Conservation (phyloP, 208 protist species). For the Herpetomonas muscarum region DNA sequence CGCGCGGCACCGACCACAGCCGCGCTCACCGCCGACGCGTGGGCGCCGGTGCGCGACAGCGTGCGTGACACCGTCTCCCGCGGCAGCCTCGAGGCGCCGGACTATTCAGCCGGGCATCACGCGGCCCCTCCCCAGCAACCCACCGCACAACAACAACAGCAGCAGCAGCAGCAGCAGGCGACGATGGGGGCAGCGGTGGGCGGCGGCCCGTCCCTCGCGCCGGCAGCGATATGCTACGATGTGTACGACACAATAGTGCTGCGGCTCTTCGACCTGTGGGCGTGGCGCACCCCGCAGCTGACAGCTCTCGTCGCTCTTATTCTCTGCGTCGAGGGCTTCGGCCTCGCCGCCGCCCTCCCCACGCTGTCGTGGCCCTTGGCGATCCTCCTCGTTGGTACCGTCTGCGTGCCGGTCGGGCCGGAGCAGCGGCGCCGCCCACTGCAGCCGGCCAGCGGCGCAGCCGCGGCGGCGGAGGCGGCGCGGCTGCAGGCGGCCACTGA, state of each 20-base stretch:
- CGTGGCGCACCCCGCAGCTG: slow-evolving; percentile 29
- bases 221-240: slow-evolving; percentile 2
- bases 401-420: slow-evolving; percentile 8
- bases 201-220: not conserved
- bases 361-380: slow-evolving; percentile 12
- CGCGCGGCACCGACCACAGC: not conserved
- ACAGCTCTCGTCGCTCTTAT: slow-evolving; percentile 16
- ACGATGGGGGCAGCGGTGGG: not conserved
- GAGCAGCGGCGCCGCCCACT: not conserved
- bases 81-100: not conserved
- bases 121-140: not conserved
- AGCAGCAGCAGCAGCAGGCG: not conserved
- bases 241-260: slow-evolving; percentile 24
- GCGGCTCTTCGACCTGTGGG: slow-evolving; percentile 23
- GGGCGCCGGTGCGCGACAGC: slow-evolving; percentile 6
- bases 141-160: not conserved
- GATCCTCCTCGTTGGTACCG: slow-evolving; percentile 3
- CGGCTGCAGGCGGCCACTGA: no score
- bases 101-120: not conserved
- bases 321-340: not conserved
- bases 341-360: not conserved
- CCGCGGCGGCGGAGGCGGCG: no score
- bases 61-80: not conserved
- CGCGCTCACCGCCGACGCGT: slow-evolving; percentile 1
- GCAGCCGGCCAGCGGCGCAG: no score